Evolutionary conservation across 2,329 filamentous ascomycete species (phyloP), one percentile per base, ranked within the genome.

Genomic region (Trichoderma gracile): DNA sequence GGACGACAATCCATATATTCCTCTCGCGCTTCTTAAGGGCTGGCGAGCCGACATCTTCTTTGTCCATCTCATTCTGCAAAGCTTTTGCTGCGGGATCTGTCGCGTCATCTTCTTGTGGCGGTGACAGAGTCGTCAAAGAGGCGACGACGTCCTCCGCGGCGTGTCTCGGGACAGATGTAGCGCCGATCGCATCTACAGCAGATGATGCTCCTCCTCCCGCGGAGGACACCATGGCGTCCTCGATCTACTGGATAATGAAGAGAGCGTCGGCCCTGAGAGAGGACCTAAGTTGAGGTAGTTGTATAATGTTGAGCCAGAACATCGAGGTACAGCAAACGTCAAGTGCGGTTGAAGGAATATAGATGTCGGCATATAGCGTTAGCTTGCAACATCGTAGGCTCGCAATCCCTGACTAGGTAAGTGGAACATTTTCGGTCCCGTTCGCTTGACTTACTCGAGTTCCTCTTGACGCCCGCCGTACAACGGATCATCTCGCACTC

Each of bases 1-100:
- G 56, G 21, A 59, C 56, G 15, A 42, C 21, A 14, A 42, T 50
- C 56, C 56, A 59, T n/a, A 50, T 19, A 42, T 42, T 59, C 23
- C 27, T 59, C 33, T 59, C 33, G 5, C 45, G 45, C 21, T 42
- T 40, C 10, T 21, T 30, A 6, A 40, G 30, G 7, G 56, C 9
- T 15, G 27, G 4, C 9, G 21, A 21, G 17, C 25, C 23, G 0
- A 19, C n/a, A n/a, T 49, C 21, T 27, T 14, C 1, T n/a, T 50
- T 59, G 10, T 59, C 56, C 21, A 27, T 30, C 3, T 59, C 56
- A 7, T 5, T 14, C 9, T 59, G 56, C 5, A 33, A 21, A 17
- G 14, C 15, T 25, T 42, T 50, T 17, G 17, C 17, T 10, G 45
- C 21, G 5, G 33, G 21, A 25, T 42, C 12, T 21, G 40, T 27